Percentiles rank a stretch among this genome's conserved stretches.
Conservation (phyloP, 2,329 filamentous ascomycete species). For the Clarireedia paspali region DNA sequence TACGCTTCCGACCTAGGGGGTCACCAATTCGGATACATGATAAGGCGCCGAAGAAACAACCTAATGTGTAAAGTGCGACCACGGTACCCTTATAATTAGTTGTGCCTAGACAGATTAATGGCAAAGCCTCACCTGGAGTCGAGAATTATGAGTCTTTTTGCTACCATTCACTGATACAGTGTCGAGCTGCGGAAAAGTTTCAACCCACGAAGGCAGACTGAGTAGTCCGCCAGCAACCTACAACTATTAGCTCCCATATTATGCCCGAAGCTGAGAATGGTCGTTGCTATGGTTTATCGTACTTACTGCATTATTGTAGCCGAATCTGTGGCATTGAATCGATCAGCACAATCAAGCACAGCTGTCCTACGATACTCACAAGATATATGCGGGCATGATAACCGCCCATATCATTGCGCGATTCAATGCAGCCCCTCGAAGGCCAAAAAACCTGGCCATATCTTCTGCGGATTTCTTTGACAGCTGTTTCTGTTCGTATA, state of each 20-base stretch:
- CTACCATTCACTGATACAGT: background rate
- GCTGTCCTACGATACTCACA: constrained; percentile 36
- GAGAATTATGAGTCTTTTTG: constrained; percentile 1
- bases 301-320: constrained; percentile 36
- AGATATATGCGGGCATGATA: constrained; percentile 62
- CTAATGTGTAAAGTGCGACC: constrained; percentile 31
- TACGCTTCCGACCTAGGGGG: constrained; percentile 46
- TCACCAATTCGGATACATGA: constrained; percentile 34
- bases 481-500: too few species aligned
- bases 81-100: constrained; percentile 5
- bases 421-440: constrained; percentile 58
- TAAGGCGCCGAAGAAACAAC: constrained; percentile 40
- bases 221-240: constrained; percentile 41
- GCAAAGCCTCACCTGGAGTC: background rate
- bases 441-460: constrained; percentile 47
- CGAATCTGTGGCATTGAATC: constrained; percentile 30
- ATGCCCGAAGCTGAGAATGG: background rate
- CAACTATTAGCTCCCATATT: background rate
- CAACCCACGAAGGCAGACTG: constrained; percentile 21
- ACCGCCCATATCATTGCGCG: constrained; percentile 43
- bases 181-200: constrained; percentile 9
- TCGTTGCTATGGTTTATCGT: too few species aligned
- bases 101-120: background rate
- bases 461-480: background rate
- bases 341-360: background rate